Base-by-base conservation (phyloP, 768 basidiomycete genomes). In the Amanita exitialis region DNA sequence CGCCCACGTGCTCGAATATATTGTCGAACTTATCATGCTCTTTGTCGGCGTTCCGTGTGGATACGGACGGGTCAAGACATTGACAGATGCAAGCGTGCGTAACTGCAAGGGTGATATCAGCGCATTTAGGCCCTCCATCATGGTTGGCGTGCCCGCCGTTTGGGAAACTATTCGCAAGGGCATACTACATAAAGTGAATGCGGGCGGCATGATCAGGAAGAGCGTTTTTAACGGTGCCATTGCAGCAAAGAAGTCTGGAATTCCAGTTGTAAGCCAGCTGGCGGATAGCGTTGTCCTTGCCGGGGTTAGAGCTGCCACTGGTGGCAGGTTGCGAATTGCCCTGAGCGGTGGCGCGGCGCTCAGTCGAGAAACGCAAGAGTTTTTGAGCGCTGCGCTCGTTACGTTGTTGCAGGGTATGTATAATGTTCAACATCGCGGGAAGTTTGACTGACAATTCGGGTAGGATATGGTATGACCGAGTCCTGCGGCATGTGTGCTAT, bases 101-200 rank as follows among this genome's bases (percentile, higher is more conserved):
- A 84, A 89, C 37, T 78, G 76, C 62, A 77, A 84, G 52, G 95
- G 95, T 44, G 95, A 98, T 62, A 80, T 99, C 60, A 73, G 74
- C 47, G 75, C 82, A 10, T 88, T 96, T 73, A 69, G 74, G 38
- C 95, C 95, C 5, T 76, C 82, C n/a, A 83, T 96, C 67, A 83
- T 98, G 78, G 80, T 90, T 47, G 95, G 92, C 47, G 95, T 98
- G 1, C 95, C 95, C 1, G 90, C 93, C 2, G 88, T 98, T 0
- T 99, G 92, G 92, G 95, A 99, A 68, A 84, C 81, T 49, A 97
- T 97, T 57, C 83, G 94, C 53, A 99, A 99, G 71, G 93, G 93
- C 28, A 94, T 99, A 62, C 60, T 92, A 8, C 64, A 74, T 53
- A 91, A 92, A 66, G 83, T 97, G 48, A 78, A 90, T 52, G 61